phyloP scores from a whole-genome alignment of 2,329 filamentous ascomycete species.

The Xylariaceae sp. region DNA sequence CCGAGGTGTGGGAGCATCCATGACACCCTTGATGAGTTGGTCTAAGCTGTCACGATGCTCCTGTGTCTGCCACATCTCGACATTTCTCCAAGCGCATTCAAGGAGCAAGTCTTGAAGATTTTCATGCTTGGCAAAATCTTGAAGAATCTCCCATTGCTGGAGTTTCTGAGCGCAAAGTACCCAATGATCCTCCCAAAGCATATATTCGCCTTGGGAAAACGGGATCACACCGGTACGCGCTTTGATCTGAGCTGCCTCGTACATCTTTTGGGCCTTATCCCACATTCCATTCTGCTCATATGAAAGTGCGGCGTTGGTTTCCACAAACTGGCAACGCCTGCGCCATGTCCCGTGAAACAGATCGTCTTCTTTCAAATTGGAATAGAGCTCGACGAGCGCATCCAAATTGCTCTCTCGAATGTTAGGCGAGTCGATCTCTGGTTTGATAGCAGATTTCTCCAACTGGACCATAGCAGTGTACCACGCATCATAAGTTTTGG shows the following conservation, averaged over 20 bases:
- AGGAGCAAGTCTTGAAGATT: constrained; percentile 95
- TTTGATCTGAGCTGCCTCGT: constrained; percentile 95
- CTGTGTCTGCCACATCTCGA: constrained; percentile 87
- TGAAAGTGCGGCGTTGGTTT: constrained; percentile 93
- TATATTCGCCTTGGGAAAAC: constrained; percentile 95
- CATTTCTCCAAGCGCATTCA: constrained; percentile 92
- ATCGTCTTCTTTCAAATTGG: constrained; percentile 88
- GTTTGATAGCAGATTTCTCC: constrained; percentile 81
- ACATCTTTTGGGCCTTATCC: constrained; percentile 97
- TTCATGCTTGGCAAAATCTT: constrained; percentile 97
- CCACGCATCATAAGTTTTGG: constrained; percentile 93
- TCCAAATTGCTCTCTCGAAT: constrained; percentile 94
- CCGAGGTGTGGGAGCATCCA: constrained; percentile 91
- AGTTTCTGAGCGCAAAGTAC: constrained; percentile 95
- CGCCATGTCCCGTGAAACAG: constrained; percentile 98
- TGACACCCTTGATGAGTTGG: constrained; percentile 91
- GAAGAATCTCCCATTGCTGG: constrained; percentile 97
- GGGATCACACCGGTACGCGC: constrained; percentile 93
- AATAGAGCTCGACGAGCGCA: constrained; percentile 89
- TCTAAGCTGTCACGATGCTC: constrained; percentile 88
- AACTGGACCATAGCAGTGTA: constrained; percentile 90
- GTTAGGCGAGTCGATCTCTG: constrained; percentile 75
- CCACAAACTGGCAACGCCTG: constrained; percentile 89
- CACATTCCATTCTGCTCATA: constrained; percentile 99
- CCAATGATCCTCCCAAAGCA: constrained; percentile 99